Conservation (phyloP, 441 rosid species). For the Pelargonium myrrhifolium region DNA sequence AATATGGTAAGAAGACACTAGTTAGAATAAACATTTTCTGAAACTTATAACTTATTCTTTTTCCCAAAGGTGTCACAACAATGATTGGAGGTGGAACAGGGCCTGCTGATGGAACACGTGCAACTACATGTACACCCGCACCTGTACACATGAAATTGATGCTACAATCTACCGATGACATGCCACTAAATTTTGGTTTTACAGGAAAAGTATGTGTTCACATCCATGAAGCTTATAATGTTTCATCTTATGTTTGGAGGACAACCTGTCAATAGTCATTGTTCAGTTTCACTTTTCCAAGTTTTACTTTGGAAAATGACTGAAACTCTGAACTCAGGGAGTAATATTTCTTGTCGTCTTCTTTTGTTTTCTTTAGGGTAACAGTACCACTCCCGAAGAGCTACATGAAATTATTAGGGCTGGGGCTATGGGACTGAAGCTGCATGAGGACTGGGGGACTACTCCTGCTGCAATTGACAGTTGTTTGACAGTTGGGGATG, state of each 20-base stretch:
- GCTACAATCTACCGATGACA: constrained; percentile 88
- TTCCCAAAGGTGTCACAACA: constrained; percentile 62
- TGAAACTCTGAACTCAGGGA: constrained; percentile 12
- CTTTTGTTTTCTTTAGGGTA: constrained; percentile 46
- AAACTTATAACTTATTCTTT: constrained; percentile 2
- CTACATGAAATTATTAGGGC: constrained; percentile 67
- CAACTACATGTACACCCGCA: constrained; percentile 91
- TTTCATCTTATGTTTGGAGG: neutral
- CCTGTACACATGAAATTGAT: constrained; percentile 74
- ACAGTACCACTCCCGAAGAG: constrained; percentile 63
- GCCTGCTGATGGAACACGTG: constrained; percentile 89
- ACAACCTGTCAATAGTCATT: constrained; percentile 1
- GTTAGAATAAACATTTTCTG: constrained; percentile 6
- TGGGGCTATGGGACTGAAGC: constrained; percentile 96
- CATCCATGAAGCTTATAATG: constrained; percentile 11
- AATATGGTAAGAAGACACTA: neutral
- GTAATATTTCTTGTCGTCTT: neutral
- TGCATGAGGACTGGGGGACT: constrained; percentile 98
- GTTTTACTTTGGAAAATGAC: constrained; percentile 3
- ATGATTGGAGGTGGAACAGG: constrained; percentile 96
- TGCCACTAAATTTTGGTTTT: constrained; percentile 92
- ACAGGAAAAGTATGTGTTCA: constrained; percentile 71
- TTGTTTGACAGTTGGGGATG: constrained; percentile 74
- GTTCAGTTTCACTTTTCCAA: neutral
- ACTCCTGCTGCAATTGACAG: constrained; percentile 90